These are phyloP conservation scores for Thraustotheca clavata DNA, from an alignment of 352 stramenopile species.

Conservation along the genomic window DNA sequence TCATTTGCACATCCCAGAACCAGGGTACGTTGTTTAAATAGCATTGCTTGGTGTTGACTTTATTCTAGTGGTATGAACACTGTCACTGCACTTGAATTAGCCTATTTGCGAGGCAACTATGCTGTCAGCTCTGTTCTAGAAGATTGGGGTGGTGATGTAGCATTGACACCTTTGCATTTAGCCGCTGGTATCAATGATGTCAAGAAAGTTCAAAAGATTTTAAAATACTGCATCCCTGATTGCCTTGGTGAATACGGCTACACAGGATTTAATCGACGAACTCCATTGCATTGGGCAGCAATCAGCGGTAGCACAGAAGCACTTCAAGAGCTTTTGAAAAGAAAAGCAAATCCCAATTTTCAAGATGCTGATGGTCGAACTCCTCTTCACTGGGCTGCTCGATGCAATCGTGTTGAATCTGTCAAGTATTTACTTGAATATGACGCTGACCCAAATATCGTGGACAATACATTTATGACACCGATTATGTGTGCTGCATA, in stretches of 20 bases:
- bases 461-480: constrained; percentile 56
- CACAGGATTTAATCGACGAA: constrained; percentile 63
- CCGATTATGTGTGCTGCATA: constrained; percentile 58
- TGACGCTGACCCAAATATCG: constrained; percentile 34
- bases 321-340: constrained; percentile 59
- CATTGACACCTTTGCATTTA: constrained; percentile 66
- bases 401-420: constrained; percentile 46
- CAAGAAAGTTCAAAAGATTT: constrained; percentile 43
- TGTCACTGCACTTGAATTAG: constrained; percentile 61
- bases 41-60: neutral
- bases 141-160: constrained; percentile 70
- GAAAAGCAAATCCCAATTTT: constrained; percentile 61
- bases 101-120: constrained; percentile 69
- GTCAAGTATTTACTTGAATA: constrained; percentile 39
- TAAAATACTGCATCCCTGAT: constrained; percentile 48
- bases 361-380: constrained; percentile 59
- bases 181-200: constrained; percentile 57
- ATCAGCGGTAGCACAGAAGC: constrained; percentile 49
- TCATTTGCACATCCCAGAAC: neutral
- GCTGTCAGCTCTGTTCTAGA: constrained; percentile 67
- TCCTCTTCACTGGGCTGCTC: constrained; percentile 67
- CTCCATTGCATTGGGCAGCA: constrained; percentile 68
- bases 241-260: constrained; percentile 77
- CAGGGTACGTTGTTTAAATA: neutral
- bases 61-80: constrained; percentile 39